These are phyloP conservation scores for Fusarium nanum DNA, from an alignment of 2,329 filamentous ascomycete genomes.

Conservation along the genomic window DNA sequence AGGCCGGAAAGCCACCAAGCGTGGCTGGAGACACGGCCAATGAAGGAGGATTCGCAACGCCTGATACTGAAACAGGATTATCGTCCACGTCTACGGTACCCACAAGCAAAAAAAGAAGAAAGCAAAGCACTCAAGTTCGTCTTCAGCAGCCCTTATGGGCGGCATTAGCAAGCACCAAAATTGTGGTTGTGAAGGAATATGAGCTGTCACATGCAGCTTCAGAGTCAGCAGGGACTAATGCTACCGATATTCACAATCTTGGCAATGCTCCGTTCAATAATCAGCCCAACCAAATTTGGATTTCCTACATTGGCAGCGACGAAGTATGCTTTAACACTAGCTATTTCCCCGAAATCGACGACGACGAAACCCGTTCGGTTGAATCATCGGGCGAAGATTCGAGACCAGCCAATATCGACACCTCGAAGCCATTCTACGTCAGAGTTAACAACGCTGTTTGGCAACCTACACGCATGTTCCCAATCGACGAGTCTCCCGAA, in stretches of 20 bases:
- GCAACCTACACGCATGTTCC: slow-evolving; percentile 79
- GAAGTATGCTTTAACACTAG: slow-evolving; percentile 82
- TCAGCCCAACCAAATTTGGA: slow-evolving; percentile 80
- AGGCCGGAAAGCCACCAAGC: slow-evolving; percentile 66
- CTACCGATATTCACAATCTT: slow-evolving; percentile 80
- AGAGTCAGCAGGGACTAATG: slow-evolving; percentile 79
- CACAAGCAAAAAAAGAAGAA: slow-evolving; percentile 83
- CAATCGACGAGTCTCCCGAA: slow-evolving; percentile 54
- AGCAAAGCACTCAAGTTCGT: slow-evolving; percentile 90
- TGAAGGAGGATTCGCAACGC: slow-evolving; percentile 60
- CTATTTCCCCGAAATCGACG: slow-evolving; percentile 64
- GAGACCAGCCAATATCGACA: slow-evolving; percentile 67
- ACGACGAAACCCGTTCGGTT: slow-evolving; percentile 46
- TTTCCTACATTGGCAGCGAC: slow-evolving; percentile 81
- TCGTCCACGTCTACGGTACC: slow-evolving; percentile 57
- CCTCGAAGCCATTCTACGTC: slow-evolving; percentile 81
- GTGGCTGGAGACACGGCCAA: slow-evolving; percentile 48
- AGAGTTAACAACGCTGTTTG: slow-evolving; percentile 82
- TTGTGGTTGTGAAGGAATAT: slow-evolving; percentile 93
- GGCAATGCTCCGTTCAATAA: slow-evolving; percentile 79
- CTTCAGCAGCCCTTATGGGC: slow-evolving; percentile 95
- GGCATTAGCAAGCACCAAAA: slow-evolving; percentile 93
- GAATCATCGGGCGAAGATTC: slow-evolving; percentile 48
- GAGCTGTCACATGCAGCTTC: slow-evolving; percentile 82
- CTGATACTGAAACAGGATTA: slow-evolving; percentile 61